These are phyloP conservation scores for Podospora anserina DNA, from an alignment of 495 filamentous ascomycete genomes.

Conservation along the genomic window DNA sequence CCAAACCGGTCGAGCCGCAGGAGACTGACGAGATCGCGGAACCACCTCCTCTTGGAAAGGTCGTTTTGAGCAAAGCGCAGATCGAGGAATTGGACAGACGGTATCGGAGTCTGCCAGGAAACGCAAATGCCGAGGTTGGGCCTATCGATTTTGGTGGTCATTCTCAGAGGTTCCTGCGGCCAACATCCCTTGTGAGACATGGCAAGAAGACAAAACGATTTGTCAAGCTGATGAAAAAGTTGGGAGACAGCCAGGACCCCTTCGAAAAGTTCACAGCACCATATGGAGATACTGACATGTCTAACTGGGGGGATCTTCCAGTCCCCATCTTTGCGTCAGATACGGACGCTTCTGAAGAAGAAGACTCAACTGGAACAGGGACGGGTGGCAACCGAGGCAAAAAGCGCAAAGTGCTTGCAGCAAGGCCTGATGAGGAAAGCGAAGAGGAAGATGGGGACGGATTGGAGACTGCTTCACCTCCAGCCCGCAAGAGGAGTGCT, in stretches of 20 bases:
- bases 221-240: constrained; percentile 41
- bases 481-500: constrained; percentile 1
- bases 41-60: constrained; percentile 36
- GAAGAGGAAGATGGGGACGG: background rate
- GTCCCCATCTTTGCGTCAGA: constrained; percentile 36
- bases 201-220: constrained; percentile 46
- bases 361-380: background rate
- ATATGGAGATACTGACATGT: constrained; percentile 31
- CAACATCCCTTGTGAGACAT: constrained; percentile 43
- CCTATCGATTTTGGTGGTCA: constrained; percentile 35
- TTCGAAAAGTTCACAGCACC: constrained; percentile 24
- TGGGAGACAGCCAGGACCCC: constrained; percentile 34
- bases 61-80: constrained; percentile 41
- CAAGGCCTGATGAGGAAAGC: background rate
- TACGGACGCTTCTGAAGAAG: constrained; percentile 12
- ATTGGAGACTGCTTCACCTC: constrained; percentile 11
- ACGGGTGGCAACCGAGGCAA: constrained; percentile 2
- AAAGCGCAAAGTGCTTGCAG: constrained; percentile 13
- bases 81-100: constrained; percentile 37
- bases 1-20: constrained; percentile 18
- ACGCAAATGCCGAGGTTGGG: constrained; percentile 36
- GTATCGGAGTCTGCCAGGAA: constrained; percentile 40
- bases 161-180: constrained; percentile 42
- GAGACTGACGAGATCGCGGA: constrained; percentile 40
- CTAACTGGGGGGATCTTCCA: constrained; percentile 31